Conservation (phyloP, 2,329 filamentous ascomycete genomes). For the Emydomyces testavorans region DNA sequence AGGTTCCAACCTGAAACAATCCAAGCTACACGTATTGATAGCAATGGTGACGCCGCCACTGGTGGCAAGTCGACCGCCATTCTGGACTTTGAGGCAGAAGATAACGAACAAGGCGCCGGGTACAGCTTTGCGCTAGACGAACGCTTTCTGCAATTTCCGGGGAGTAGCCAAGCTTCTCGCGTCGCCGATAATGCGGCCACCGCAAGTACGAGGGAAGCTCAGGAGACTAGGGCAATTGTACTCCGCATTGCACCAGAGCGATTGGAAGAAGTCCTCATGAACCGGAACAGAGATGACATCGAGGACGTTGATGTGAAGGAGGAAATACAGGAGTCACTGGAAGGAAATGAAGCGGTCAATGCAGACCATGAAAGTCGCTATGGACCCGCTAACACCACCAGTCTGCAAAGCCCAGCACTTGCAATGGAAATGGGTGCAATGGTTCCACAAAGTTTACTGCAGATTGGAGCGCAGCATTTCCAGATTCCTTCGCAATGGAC, state of each 20-base stretch:
- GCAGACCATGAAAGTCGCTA: not conserved
- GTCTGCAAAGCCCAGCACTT: not conserved
- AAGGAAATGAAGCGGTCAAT: not conserved
- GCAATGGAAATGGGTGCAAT: not conserved
- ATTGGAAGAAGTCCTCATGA: not conserved
- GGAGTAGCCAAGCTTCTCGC: not conserved
- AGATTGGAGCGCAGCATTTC: conserved; percentile 7
- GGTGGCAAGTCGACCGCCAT: not conserved
- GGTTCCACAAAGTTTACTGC: not conserved
- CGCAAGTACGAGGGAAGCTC: not conserved
- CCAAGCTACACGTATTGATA: not conserved
- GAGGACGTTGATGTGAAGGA: not conserved
- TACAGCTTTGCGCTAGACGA: not conserved
- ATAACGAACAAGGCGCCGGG: not conserved
- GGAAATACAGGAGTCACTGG: not conserved
- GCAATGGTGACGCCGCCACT: not conserved
- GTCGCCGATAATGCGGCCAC: not conserved
- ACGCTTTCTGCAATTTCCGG: not conserved
- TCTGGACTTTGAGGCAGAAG: not conserved
- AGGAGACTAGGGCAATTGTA: not conserved
- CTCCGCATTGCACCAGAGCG: conserved; percentile 2
- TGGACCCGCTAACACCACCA: not conserved
- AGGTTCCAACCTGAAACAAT: not conserved
- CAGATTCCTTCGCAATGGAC: not conserved
- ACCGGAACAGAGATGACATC: not conserved